Evolutionary conservation across 441 rosid species (phyloP).

Genomic region (Macaranga tanarius): DNA sequence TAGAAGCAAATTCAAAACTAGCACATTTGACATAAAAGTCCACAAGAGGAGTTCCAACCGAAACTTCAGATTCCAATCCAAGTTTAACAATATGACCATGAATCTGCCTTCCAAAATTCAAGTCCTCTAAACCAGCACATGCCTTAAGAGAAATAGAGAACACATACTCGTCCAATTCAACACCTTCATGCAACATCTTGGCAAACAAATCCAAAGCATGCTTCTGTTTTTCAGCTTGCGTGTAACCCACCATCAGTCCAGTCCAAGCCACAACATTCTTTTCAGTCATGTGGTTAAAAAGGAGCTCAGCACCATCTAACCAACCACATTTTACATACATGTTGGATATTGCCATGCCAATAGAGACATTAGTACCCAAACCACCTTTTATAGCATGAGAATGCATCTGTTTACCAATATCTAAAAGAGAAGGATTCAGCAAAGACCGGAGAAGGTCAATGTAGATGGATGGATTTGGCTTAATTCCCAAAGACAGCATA

Average conservation of each 20-base stretch:
- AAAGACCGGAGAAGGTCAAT: slow-evolving; percentile 45
- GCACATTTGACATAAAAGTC: slow-evolving; percentile 70
- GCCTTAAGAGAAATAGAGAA: slow-evolving; percentile 59
- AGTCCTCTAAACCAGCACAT: slow-evolving; percentile 42
- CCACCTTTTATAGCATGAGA: slow-evolving; percentile 55
- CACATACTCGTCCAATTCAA: slow-evolving; percentile 46
- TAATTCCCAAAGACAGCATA: slow-evolving; percentile 39
- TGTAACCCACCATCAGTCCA: slow-evolving; percentile 68
- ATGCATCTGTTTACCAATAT: slow-evolving; percentile 57
- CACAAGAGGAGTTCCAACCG: slow-evolving; percentile 60
- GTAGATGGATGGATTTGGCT: slow-evolving; percentile 41
- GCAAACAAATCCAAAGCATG: slow-evolving; percentile 47
- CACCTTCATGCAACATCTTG: slow-evolving; percentile 48
- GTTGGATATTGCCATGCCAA: slow-evolving; percentile 50
- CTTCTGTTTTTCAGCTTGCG: slow-evolving; percentile 32
- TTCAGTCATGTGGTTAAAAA: slow-evolving; percentile 45
- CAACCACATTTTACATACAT: slow-evolving; percentile 52
- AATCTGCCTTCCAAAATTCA: slow-evolving; percentile 55
- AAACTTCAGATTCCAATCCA: slow-evolving; percentile 52
- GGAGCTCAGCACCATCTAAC: slow-evolving; percentile 46
- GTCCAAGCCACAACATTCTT: slow-evolving; percentile 55
- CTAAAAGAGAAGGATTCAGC: slow-evolving; percentile 33
- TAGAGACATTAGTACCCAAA: slow-evolving; percentile 50
- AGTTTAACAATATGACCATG: slow-evolving; percentile 52
- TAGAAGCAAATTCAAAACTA: slow-evolving; percentile 37